Conservation (phyloP, 805 yeast genomes). For the Geotrichum ghanense region DNA sequence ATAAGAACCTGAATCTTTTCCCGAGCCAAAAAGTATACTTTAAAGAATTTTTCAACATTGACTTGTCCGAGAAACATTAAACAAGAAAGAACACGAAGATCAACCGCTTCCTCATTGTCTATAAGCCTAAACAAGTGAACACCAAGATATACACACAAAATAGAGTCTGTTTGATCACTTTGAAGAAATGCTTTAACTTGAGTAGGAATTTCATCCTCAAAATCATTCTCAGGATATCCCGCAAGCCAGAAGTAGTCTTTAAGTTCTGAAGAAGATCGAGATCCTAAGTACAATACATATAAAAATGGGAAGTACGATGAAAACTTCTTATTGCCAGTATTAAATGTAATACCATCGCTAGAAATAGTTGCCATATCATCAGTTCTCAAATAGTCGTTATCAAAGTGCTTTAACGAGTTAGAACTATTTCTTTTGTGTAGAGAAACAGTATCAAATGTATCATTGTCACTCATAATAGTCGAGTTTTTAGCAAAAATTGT, state of each 20-base stretch:
- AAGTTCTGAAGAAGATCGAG: slow-evolving; percentile 14
- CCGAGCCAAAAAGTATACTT: slow-evolving; percentile 14
- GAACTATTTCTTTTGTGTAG: background rate
- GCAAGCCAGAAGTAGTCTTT: slow-evolving; percentile 18
- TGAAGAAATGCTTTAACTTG: background rate
- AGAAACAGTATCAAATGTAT: slow-evolving; percentile 1
- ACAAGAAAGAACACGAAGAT: slow-evolving; percentile 13
- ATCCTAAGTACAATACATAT: slow-evolving; percentile 17
- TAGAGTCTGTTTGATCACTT: background rate
- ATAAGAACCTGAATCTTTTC: slow-evolving; percentile 10
- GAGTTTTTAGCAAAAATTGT: background rate
- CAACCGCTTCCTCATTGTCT: slow-evolving; percentile 14
- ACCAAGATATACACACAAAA: slow-evolving; percentile 14
- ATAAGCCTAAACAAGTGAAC: slow-evolving; percentile 15
- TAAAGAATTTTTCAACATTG: slow-evolving; percentile 10
- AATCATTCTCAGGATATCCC: slow-evolving; percentile 17
- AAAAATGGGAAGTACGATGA: slow-evolving; percentile 17
- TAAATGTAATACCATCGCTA: background rate
- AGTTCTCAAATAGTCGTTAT: background rate
- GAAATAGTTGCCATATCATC: background rate
- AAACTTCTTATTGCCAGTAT: background rate
- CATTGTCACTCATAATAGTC: background rate
- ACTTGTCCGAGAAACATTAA: slow-evolving; percentile 12
- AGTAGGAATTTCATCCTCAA: background rate
- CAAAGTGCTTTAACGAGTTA: background rate